Conservation (phyloP, 2,329 filamentous ascomycete species). For the Arthroderma sp. region DNA sequence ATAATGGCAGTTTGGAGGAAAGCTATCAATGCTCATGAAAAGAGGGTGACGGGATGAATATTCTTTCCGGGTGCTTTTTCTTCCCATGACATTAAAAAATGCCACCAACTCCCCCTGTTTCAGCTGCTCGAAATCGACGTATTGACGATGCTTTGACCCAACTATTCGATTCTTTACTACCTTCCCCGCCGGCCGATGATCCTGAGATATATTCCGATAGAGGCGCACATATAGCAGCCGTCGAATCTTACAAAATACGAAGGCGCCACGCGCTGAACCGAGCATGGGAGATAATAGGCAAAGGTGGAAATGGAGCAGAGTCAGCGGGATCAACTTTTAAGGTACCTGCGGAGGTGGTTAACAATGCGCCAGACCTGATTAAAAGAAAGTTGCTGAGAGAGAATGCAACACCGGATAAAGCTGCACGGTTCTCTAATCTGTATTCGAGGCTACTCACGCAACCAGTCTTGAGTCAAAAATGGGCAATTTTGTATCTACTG, state of each 20-base stretch:
- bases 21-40: too few species aligned
- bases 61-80: constrained; percentile 4
- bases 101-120: constrained; percentile 19
- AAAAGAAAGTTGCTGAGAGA: constrained; percentile 73
- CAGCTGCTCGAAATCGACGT: constrained; percentile 24
- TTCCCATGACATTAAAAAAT: constrained; percentile 2
- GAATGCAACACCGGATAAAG: constrained; percentile 59
- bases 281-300: constrained; percentile 27
- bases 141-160: constrained; percentile 33
- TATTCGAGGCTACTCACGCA: constrained; percentile 82
- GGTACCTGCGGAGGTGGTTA: constrained; percentile 41
- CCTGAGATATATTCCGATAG: constrained; percentile 22
- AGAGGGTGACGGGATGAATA: too few species aligned
- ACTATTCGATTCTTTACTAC: constrained; percentile 29
- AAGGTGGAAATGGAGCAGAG: constrained; percentile 15
- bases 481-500: constrained; percentile 86
- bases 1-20: too few species aligned
- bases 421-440: constrained; percentile 75
- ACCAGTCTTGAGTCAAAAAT: constrained; percentile 87
- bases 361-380: constrained; percentile 86
- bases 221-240: constrained; percentile 23
- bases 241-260: constrained; percentile 24
- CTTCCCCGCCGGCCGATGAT: constrained; percentile 21
- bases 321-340: constrained; percentile 6
- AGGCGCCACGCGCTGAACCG: constrained; percentile 23